Evolutionary conservation across 2,329 filamentous ascomycete species (phyloP), one percentile per base, ranked within the genome.

Genomic region (Trichophaea hybrida): DNA sequence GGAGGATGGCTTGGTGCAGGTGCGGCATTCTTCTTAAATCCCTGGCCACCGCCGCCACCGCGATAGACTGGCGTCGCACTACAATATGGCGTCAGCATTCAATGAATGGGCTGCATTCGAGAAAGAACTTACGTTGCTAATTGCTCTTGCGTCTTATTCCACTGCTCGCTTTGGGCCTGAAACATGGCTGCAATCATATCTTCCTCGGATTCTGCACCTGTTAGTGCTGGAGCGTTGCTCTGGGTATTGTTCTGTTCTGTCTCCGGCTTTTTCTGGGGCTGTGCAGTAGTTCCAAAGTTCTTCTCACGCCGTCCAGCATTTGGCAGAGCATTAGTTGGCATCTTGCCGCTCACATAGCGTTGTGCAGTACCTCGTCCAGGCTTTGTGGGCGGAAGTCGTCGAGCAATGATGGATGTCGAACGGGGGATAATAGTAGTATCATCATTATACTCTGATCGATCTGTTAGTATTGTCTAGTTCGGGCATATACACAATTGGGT

Each of bases 351-450:
- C 62, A 98, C 88, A 78, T 98, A 98, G 70, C 93, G 83, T 64
- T 91, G 89, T 59, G 93, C 94, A 66, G 88, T 82, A 56, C 93
- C 94, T 65, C 89, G 88, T 34, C 93, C 93, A 52, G 84, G 84
- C 69, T 90, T 88, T 56, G 81, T 77, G 5, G 93, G 87, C 2
- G 93, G 93, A 64, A 93, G 78, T 62, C 93, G 83, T 61, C 88
- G 84, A 44, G 90, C 93, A 67, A 96, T 84, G 59, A 98, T 89
- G 0, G 89, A 94, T 1, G 90, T 96, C 15, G 93, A 94, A 68
- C 93, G 86, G 49, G 91, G 88, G 57, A 98, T 95, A 68, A 96
- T 90, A n/a, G 86, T 88, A 0, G 93, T 97, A 71, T 98, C 93
- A 76, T 98, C 93, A 68, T 95, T 88, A 70, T 97, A 97, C 74